These are phyloP conservation scores for Xylaria sp. DNA, from an alignment of 2,329 filamentous ascomycete genomes.

Conservation along the genomic window DNA sequence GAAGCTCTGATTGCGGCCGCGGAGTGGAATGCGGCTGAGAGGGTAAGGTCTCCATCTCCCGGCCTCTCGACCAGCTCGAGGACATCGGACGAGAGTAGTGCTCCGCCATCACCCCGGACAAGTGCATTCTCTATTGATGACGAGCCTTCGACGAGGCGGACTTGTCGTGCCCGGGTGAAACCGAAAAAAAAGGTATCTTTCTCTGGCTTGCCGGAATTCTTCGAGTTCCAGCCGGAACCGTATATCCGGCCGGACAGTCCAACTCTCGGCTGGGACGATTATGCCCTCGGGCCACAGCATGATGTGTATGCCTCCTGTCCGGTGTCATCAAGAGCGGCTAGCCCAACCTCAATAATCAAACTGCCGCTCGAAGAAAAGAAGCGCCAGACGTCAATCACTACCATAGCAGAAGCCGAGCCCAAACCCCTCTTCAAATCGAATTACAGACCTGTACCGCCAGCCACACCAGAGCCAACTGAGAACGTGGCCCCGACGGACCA, in stretches of 20 bases:
- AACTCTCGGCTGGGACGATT: slow-evolving; percentile 65
- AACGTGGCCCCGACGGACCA: slow-evolving; percentile 28
- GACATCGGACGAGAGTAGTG: slow-evolving; percentile 59
- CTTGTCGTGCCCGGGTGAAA: slow-evolving; percentile 34
- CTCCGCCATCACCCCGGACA: slow-evolving; percentile 59
- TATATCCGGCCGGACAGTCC: slow-evolving; percentile 69
- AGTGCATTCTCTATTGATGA: slow-evolving; percentile 53
- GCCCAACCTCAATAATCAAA: slow-evolving; percentile 28
- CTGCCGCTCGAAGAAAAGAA: slow-evolving; percentile 3
- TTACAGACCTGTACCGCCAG: background rate
- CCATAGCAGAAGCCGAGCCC: background rate
- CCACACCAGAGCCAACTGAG: background rate
- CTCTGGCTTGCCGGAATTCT: slow-evolving; percentile 50
- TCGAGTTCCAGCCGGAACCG: slow-evolving; percentile 55
- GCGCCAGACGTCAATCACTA: background rate
- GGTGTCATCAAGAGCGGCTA: slow-evolving; percentile 17
- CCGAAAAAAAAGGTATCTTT: slow-evolving; percentile 59
- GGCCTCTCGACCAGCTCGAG: slow-evolving; percentile 60
- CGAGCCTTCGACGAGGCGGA: slow-evolving; percentile 25
- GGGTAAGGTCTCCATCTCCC: slow-evolving; percentile 56
- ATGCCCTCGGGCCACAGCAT: slow-evolving; percentile 34
- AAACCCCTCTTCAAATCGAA: background rate
- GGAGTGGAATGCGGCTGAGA: slow-evolving; percentile 54
- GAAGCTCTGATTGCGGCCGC: slow-evolving; percentile 60
- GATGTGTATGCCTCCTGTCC: slow-evolving; percentile 15